These are phyloP conservation scores for Aspergillus melleus DNA, from an alignment of 2,329 filamentous ascomycete species.

Conservation along the genomic window DNA sequence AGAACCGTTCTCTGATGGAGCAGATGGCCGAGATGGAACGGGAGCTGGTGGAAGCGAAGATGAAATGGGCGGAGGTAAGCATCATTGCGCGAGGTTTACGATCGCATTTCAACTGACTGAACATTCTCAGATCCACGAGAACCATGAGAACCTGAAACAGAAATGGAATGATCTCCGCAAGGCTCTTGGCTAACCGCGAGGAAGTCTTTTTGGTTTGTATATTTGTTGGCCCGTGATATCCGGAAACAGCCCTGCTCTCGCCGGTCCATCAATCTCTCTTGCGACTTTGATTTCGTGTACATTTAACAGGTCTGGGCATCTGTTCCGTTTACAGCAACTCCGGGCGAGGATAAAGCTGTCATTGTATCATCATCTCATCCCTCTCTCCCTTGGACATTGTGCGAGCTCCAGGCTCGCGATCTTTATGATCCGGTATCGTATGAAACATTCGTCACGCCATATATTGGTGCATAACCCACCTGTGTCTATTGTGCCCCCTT, in stretches of 20 bases:
- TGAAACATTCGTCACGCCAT: slow-evolving; percentile 10
- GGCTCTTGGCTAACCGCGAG: slow-evolving; percentile 47
- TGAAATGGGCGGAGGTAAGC: slow-evolving; percentile 90
- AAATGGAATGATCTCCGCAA: slow-evolving; percentile 74
- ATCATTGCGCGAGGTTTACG: not conserved
- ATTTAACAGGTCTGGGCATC: slow-evolving; percentile 11
- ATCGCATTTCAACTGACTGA: slow-evolving; percentile 12
- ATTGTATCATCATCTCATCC: slow-evolving; percentile 21
- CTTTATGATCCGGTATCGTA: slow-evolving; percentile 14
- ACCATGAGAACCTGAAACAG: slow-evolving; percentile 70
- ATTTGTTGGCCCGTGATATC: not conserved
- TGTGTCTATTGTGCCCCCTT: slow-evolving; percentile 7
- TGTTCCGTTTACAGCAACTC: slow-evolving; percentile 13
- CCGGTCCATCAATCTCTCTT: not conserved
- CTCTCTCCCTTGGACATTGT: slow-evolving; percentile 12
- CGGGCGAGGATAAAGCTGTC: slow-evolving; percentile 14
- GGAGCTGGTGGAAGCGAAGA: slow-evolving; percentile 87
- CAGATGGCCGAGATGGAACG: slow-evolving; percentile 90
- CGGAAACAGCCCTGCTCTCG: not conserved
- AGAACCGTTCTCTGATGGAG: slow-evolving; percentile 85
- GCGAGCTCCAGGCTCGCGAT: slow-evolving; percentile 3
- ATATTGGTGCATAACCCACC: slow-evolving; percentile 4
- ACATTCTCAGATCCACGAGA: slow-evolving; percentile 60
- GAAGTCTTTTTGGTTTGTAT: not conserved
- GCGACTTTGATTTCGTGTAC: slow-evolving; percentile 13